A percentile compares a stretch with the other conserved stretches of the same genome.
Evolutionary conservation across 2,329 filamentous ascomycete genomes (phyloP).

Genomic region (Chrysoporthe austroafricana): DNA sequence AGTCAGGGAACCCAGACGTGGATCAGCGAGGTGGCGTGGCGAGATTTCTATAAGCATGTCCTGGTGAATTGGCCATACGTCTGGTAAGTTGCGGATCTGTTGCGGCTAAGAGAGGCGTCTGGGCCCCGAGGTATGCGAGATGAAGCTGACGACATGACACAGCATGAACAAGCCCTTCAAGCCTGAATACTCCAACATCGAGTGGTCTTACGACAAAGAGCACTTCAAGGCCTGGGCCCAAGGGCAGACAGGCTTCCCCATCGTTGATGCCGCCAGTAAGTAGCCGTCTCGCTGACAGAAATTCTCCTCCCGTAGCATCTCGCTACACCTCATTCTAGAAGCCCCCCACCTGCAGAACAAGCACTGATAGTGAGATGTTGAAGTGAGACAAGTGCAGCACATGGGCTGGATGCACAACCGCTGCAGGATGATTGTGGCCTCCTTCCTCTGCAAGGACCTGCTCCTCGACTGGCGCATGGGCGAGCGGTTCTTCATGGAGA

Average conservation of each 20-base stretch:
- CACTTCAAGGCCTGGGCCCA: conserved; percentile 74
- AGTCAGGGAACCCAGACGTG: conserved; percentile 69
- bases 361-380: not conserved
- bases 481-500: conserved; percentile 81
- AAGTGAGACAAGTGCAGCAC: conserved; percentile 70
- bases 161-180: conserved; percentile 71
- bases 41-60: conserved; percentile 88
- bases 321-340: not conserved
- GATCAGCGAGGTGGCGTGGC: conserved; percentile 85
- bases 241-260: conserved; percentile 77
- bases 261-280: conserved; percentile 75
- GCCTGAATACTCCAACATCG: conserved; percentile 79
- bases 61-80: conserved; percentile 84
- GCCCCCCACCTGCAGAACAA: not conserved
- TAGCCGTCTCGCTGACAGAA: too few species aligned
- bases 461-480: conserved; percentile 83
- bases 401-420: conserved; percentile 85
- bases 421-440: conserved; percentile 81
- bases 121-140: not conserved
- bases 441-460: conserved; percentile 79
- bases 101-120: not conserved
- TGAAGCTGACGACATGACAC: conserved; percentile 28
- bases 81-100: conserved; percentile 51
- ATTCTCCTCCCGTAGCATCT: not conserved
- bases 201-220: conserved; percentile 75